Percentiles rank a stretch among this genome's conserved stretches.
These are phyloP conservation scores for Chaetomiaceae sp. DNA, from an alignment of 2,329 filamentous ascomycete species.

Conservation along the genomic window DNA sequence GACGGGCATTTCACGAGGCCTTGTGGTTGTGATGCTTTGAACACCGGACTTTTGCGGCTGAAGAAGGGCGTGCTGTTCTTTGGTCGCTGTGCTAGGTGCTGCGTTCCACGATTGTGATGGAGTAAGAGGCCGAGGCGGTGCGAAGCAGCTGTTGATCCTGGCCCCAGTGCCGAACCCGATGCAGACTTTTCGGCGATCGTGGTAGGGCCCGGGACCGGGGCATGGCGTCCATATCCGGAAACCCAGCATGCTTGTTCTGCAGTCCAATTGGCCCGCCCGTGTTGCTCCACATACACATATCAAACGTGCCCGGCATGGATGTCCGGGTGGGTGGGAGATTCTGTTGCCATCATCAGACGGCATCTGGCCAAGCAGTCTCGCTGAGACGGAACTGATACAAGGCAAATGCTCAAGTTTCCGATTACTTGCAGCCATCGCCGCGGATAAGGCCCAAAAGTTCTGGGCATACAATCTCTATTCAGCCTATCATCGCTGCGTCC, in stretches of 20 bases:
- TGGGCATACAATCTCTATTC: conserved; percentile 3
- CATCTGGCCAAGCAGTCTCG: background rate
- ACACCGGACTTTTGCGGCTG: background rate
- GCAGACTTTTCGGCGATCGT: background rate
- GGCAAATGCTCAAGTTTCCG: background rate
- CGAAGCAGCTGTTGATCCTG: background rate
- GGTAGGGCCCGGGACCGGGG: background rate
- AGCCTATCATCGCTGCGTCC: conserved; percentile 16
- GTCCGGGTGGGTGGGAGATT: background rate
- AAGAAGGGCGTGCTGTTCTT: too few species aligned
- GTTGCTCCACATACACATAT: background rate
- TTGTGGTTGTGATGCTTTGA: too few species aligned
- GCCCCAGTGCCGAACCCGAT: background rate
- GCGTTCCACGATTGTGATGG: too few species aligned
- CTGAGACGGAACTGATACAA: background rate
- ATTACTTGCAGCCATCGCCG: background rate
- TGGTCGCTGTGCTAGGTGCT: too few species aligned
- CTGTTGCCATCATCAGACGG: background rate
- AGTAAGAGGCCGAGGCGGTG: background rate
- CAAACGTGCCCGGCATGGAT: too few species aligned
- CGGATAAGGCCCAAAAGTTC: background rate
- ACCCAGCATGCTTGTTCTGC: conserved; percentile 10
- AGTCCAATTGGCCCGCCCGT: conserved; percentile 19
- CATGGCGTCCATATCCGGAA: conserved; percentile 21
- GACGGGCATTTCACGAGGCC: too few species aligned